Percentiles rank a stretch among this genome's conserved stretches.
Evolutionary conservation across 108 stramenopile genomes (phyloP).

Genomic region (Epipyxis sp.): DNA sequence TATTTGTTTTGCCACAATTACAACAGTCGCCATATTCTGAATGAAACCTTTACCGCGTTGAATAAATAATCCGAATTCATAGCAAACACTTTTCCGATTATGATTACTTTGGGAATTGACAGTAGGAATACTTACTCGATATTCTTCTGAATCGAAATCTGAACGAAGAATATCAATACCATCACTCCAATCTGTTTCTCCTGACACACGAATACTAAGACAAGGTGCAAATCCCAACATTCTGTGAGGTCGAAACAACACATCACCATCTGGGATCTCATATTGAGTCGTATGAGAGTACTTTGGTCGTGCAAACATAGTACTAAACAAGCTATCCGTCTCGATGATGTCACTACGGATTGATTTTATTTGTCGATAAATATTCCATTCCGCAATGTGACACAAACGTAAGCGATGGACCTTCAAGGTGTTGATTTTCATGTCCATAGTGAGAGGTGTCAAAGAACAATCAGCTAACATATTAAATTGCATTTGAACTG

Average conservation of each 20-base stretch:
- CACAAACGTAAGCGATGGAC: neutral
- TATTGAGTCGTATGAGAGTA: neutral
- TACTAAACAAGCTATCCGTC: neutral
- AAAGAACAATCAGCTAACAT: neutral
- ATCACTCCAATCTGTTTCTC: slow-evolving; percentile 6
- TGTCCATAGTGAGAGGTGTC: neutral
- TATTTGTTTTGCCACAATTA: slow-evolving; percentile 17
- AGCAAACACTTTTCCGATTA: neutral
- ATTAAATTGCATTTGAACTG: neutral
- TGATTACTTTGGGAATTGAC: neutral
- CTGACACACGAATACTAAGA: neutral
- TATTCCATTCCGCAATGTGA: neutral
- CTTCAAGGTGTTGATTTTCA: neutral
- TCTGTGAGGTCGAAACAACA: neutral
- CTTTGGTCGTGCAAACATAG: neutral
- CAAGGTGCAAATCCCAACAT: neutral
- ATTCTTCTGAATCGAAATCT: slow-evolving; percentile 13
- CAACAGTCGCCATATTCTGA: neutral
- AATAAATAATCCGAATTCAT: neutral
- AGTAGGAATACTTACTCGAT: neutral
- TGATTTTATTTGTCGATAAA: neutral
- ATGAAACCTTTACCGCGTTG: slow-evolving; percentile 14
- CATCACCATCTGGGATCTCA: neutral
- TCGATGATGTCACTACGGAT: neutral
- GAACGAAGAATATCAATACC: neutral